A percentile compares a stretch with the other conserved stretches of the same genome.
Evolutionary conservation across 257 asterid genomes (phyloP).

Genomic region (Jasminum sambac): DNA sequence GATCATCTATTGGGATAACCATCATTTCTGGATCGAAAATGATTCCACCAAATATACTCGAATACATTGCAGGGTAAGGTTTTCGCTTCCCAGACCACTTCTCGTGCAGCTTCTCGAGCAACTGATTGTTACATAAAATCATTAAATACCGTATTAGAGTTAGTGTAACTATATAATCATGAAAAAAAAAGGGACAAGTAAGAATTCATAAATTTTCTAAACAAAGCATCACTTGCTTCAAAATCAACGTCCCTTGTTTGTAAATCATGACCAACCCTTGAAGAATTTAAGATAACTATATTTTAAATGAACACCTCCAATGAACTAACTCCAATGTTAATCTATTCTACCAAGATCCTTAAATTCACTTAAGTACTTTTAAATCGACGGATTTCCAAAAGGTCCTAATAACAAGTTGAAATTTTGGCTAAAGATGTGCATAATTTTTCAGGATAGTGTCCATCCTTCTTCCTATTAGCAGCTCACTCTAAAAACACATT

Average conservation of each 20-base stretch:
- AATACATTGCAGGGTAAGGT: constrained; percentile 90
- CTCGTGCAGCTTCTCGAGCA: constrained; percentile 66
- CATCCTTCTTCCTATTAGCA: neutral
- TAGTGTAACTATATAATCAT: neutral
- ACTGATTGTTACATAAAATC: constrained; percentile 36
- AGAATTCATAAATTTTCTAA: neutral
- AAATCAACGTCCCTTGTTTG: neutral
- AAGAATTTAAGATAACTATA: neutral
- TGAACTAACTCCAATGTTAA: neutral
- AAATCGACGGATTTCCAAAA: neutral
- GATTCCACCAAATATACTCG: constrained; percentile 79
- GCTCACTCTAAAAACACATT: neutral
- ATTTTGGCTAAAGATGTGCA: neutral
- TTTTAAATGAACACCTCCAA: neutral
- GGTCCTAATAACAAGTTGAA: neutral
- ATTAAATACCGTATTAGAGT: neutral
- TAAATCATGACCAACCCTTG: neutral
- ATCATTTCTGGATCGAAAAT: constrained; percentile 87
- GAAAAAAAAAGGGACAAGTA: neutral
- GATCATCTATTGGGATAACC: constrained; percentile 89
- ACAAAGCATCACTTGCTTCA: neutral
- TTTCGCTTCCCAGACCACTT: constrained; percentile 65
- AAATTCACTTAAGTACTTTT: neutral
- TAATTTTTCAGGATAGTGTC: neutral
- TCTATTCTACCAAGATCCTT: neutral